Evolutionary conservation across 2,329 filamentous ascomycete genomes (phyloP), one percentile per base, ranked within the genome.

Genomic region (Neonectria coccinea): DNA sequence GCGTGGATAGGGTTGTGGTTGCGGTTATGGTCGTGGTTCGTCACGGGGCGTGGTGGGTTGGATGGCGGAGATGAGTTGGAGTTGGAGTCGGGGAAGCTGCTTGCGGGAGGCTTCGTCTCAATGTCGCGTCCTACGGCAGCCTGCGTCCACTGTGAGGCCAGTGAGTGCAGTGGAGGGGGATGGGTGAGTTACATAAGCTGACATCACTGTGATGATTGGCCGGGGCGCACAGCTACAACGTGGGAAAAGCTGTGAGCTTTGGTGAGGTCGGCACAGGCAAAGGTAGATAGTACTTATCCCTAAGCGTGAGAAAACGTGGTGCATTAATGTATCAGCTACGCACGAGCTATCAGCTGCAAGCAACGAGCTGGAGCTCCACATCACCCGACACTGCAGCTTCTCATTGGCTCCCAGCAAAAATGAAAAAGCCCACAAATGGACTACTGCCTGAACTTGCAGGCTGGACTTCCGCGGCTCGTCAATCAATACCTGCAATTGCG

Each of bases 111-210:
- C 64, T 66, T 69, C 64, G 69, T 65, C 67, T 69, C 65, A 71
- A 68, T 77, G 75, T 75, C 77, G 77, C 76, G 77, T 77, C 75
- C 74, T 70, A 69, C 75, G 74, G 78, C 67, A 79, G 78, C 78
- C 78, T 79, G 74, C 72, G 64, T 54, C 41, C 58, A 69, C 60
- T 62, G 62, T 51, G 48, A 50, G 39, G 20, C 27, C 27, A 50
- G 47, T 20, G 47, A 18, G 55, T 56, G 29, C 8, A 9, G 62
- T 59, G 41, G 42, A 48, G 42, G 52, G 54, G 31, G 57, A 6
- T 25, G 29, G 27, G 7, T 11, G 1, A 8, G 59, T 76, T 78
- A 78, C 69, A 63, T 78, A 78, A 78, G 68, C 71, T 50, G 56
- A 56, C 27, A 63, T 61, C 48, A 60, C 39, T 10, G 5, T 48